Evolutionary conservation across 1,284 basidiomycete genomes (phyloP).

Genomic region (Ceratobasidium sp.): DNA sequence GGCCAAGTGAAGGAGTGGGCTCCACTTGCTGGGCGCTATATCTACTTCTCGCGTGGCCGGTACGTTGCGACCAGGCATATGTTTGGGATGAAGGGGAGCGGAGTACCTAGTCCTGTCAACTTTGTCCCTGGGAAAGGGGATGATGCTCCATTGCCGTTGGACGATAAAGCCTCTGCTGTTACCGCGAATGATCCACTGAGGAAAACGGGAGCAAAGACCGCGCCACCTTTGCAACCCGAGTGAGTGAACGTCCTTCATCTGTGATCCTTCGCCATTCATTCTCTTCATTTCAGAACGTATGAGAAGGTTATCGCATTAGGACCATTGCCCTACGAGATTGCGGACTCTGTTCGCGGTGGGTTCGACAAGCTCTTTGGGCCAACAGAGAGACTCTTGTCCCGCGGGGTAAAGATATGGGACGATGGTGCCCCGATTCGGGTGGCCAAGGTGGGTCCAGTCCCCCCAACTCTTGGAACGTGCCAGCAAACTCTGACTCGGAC

Average conservation of each 20-base stretch:
- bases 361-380: conserved; percentile 35
- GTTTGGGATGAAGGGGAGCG: conserved; percentile 40
- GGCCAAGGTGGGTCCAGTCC: conserved; percentile 18
- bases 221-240: conserved; percentile 19
- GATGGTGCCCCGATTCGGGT: conserved; percentile 31
- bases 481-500: background rate
- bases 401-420: conserved; percentile 30
- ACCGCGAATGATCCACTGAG: background rate
- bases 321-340: conserved; percentile 23
- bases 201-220: background rate
- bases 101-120: conserved; percentile 31
- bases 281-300: conserved; percentile 18
- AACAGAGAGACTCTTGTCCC: conserved; percentile 21
- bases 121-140: conserved; percentile 32
- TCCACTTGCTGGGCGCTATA: conserved; percentile 31
- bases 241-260: background rate
- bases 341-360: conserved; percentile 16
- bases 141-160: conserved; percentile 1
- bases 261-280: no score
- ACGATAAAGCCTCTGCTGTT: background rate
- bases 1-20: conserved; percentile 25
- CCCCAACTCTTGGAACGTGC: background rate
- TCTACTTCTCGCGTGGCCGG: conserved; percentile 32
- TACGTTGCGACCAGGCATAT: conserved; percentile 37
- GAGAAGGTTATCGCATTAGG: conserved; percentile 36